Evolutionary conservation across 2,329 filamentous ascomycete species (phyloP).

Genomic region (Lachnellula cervina): DNA sequence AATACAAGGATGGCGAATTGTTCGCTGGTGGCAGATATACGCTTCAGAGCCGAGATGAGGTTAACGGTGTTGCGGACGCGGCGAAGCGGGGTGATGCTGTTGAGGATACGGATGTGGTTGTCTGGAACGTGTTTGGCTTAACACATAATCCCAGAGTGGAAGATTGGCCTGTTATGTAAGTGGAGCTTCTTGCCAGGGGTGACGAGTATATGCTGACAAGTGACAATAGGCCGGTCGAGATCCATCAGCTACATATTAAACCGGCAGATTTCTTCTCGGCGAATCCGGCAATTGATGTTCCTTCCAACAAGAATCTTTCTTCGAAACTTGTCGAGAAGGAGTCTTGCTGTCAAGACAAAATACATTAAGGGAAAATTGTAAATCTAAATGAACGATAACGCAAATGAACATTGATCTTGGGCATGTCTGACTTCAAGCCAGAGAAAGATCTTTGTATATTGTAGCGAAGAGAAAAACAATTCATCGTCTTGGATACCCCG

Average conservation of each 20-base stretch:
- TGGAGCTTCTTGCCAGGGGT: neutral
- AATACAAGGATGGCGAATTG: conserved; percentile 55
- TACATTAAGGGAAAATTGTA: neutral
- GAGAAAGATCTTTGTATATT: too few relatives aligned
- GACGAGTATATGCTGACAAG: neutral
- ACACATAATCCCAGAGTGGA: conserved; percentile 86
- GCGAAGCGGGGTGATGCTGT: conserved; percentile 83
- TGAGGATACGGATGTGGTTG: conserved; percentile 79
- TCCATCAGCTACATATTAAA: conserved; percentile 68
- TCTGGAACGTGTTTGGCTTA: conserved; percentile 90
- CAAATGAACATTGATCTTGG: neutral
- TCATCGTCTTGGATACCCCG: too few relatives aligned
- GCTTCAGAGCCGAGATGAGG: conserved; percentile 27
- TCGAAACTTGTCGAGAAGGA: conserved; percentile 7
- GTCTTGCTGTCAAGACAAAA: neutral
- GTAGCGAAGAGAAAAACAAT: too few relatives aligned
- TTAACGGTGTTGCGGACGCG: conserved; percentile 49
- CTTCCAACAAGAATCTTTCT: conserved; percentile 55
- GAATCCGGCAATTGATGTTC: conserved; percentile 54
- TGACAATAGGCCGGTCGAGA: conserved; percentile 56
- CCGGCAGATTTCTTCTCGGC: conserved; percentile 53
- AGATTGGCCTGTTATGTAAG: conserved; percentile 79
- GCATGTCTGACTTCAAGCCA: too few relatives aligned
- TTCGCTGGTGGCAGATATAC: conserved; percentile 33
- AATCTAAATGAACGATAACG: too few relatives aligned